Percentiles rank a stretch among this genome's conserved stretches.
Evolutionary conservation across 208 protist genomes (phyloP).

Genomic region (Paratrypanosoma confusum): DNA sequence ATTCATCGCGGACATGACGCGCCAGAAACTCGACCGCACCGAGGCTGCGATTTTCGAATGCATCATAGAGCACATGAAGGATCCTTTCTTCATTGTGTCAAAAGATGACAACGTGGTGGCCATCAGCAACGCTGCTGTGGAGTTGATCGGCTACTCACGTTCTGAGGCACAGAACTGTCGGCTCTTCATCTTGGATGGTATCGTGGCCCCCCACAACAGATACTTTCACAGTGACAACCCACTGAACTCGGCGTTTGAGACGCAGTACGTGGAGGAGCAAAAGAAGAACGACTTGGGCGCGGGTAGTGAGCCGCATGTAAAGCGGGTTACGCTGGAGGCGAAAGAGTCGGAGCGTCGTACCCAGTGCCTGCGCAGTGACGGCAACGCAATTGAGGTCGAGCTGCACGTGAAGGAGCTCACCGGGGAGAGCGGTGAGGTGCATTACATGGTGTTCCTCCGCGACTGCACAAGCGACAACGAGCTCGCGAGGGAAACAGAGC

Average conservation of each 20-base stretch:
- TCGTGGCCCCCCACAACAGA: conserved; percentile 6
- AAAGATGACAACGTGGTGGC: conserved; percentile 9
- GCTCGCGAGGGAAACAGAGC: not conserved
- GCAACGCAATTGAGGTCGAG: not conserved
- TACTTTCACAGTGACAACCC: not conserved
- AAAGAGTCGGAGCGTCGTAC: no score
- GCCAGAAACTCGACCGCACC: no score
- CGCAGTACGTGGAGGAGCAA: no score
- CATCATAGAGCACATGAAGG: not conserved
- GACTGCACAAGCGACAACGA: not conserved
- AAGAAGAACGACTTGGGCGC: no score
- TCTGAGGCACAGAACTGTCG: conserved; percentile 5
- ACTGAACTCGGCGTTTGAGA: not conserved
- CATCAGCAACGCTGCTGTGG: conserved; percentile 15
- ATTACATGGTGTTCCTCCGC: conserved; percentile 8
- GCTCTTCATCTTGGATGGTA: conserved; percentile 5
- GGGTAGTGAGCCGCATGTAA: no score
- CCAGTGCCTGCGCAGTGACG: no score
- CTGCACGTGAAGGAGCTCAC: not conserved
- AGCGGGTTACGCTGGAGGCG: no score
- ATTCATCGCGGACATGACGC: no score
- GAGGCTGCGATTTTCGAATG: no score
- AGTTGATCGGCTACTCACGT: conserved; percentile 9
- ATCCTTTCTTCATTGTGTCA: conserved; percentile 9
- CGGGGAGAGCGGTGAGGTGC: not conserved